phyloP scores from a whole-genome alignment of 352 stramenopile genomes.

The Globisporangium perplexum region DNA sequence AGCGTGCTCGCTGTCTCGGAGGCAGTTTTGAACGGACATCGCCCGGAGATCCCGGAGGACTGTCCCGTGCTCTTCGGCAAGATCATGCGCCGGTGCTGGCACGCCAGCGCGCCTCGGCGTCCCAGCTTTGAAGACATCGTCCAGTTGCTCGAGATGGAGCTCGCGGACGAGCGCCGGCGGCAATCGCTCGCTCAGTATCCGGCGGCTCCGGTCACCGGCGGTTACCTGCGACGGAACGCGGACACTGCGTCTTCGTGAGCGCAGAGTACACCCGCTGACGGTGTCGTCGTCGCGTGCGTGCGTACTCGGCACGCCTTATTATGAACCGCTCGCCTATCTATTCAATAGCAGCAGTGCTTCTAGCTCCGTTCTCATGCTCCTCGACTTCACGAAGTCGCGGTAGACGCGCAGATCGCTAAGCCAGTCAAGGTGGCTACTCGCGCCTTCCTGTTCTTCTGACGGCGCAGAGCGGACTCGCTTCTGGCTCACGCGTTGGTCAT shows the following conservation, averaged over 20 bases:
- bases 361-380: no score
- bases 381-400: no score
- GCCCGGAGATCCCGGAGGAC: conserved; percentile 46
- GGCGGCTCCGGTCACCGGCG: neutral
- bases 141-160: conserved; percentile 66
- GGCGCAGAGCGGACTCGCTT: no score
- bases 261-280: no score
- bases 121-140: conserved; percentile 79
- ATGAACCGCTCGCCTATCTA: no score
- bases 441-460: no score
- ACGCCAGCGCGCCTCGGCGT: conserved; percentile 58
- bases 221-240: conserved; percentile 8
- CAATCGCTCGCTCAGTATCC: conserved; percentile 14
- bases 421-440: no score
- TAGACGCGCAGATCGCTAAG: no score
- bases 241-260: neutral
- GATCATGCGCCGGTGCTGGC: conserved; percentile 81
- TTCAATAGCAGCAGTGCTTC: no score
- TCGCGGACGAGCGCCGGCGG: conserved; percentile 39
- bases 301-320: neutral
- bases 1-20: conserved; percentile 71
- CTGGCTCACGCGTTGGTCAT: no score
- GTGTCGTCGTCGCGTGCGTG: neutral
- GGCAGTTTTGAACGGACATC: conserved; percentile 57
- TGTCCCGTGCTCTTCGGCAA: conserved; percentile 70